phyloP scores from a whole-genome alignment of 2,329 filamentous ascomycete genomes.

The Teratosphaeria zuluensis region DNA sequence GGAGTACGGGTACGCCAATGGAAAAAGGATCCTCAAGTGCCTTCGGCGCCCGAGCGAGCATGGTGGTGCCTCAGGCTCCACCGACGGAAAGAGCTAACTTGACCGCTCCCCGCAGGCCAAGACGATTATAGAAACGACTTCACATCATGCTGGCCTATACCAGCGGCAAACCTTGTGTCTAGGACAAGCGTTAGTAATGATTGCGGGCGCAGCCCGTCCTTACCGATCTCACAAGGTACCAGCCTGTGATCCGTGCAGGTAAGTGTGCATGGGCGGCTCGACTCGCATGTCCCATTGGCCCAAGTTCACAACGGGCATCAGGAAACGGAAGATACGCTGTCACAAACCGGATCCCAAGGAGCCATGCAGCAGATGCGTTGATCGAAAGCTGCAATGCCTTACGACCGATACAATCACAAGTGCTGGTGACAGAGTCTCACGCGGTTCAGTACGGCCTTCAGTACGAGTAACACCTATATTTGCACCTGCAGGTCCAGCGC shows the following conservation, averaged over 20 bases:
- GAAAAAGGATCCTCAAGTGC: not conserved
- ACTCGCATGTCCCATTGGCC: not conserved
- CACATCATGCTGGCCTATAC: not conserved
- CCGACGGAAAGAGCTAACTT: not conserved
- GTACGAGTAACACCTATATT: not conserved
- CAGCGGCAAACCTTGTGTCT: not conserved
- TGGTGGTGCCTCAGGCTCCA: not conserved
- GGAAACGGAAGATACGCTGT: conserved; percentile 32
- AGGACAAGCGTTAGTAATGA: not conserved
- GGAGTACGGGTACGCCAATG: not conserved
- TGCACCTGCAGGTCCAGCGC: not conserved
- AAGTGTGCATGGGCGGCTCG: not conserved
- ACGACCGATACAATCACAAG: conserved; percentile 14
- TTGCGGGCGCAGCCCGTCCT: conserved; percentile 15
- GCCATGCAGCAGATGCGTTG: conserved; percentile 30
- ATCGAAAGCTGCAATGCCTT: not conserved
- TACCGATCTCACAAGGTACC: conserved; percentile 35
- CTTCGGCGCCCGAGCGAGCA: not conserved
- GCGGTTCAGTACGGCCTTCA: not conserved
- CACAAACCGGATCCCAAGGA: conserved; percentile 31
- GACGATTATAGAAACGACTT: not conserved
- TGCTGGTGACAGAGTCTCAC: not conserved
- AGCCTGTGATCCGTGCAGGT: conserved; percentile 31
- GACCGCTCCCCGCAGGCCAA: not conserved
- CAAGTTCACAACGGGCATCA: not conserved